Percentiles rank a stretch among this genome's conserved stretches.
Evolutionary conservation across 441 rosid genomes (phyloP).

Genomic region (Jatropha multifida): DNA sequence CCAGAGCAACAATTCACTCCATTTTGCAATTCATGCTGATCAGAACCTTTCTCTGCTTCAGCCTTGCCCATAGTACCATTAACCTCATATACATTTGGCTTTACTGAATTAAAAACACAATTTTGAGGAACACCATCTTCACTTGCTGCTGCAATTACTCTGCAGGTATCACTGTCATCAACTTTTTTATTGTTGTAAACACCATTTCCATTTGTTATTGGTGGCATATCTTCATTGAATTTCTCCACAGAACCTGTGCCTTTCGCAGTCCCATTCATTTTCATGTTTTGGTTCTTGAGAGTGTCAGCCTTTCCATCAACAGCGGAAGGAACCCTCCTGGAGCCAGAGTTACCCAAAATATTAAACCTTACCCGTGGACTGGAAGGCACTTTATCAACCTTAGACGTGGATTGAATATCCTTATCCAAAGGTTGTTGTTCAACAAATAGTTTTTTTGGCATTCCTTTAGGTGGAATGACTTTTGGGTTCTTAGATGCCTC

Average conservation of each 20-base stretch:
- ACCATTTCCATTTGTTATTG: constrained; percentile 30
- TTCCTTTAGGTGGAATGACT: constrained; percentile 37
- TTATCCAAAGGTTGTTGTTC: constrained; percentile 43
- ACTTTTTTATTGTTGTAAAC: constrained; percentile 33
- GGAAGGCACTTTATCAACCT: constrained; percentile 58
- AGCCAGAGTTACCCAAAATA: constrained; percentile 52
- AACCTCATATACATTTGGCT: constrained; percentile 31
- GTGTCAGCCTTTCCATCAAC: constrained; percentile 46
- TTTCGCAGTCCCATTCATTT: constrained; percentile 38
- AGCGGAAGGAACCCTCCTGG: constrained; percentile 44
- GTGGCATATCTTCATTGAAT: constrained; percentile 39
- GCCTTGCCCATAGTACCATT: constrained; percentile 31
- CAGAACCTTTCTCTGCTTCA: constrained; percentile 27
- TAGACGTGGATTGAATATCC: constrained; percentile 37
- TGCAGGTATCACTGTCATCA: constrained; percentile 36
- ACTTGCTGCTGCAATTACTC: constrained; percentile 26
- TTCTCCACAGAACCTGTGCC: constrained; percentile 31
- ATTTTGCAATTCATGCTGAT: constrained; percentile 34
- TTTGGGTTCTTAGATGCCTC: constrained; percentile 43
- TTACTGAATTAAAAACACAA: constrained; percentile 33
- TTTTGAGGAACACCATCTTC: constrained; percentile 31
- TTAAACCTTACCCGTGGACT: constrained; percentile 51
- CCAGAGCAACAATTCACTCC: constrained; percentile 32
- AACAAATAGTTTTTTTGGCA: constrained; percentile 31
- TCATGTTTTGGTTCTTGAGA: constrained; percentile 42